phyloP scores from a whole-genome alignment of 257 asterid genomes.

The Echium plantagineum region DNA sequence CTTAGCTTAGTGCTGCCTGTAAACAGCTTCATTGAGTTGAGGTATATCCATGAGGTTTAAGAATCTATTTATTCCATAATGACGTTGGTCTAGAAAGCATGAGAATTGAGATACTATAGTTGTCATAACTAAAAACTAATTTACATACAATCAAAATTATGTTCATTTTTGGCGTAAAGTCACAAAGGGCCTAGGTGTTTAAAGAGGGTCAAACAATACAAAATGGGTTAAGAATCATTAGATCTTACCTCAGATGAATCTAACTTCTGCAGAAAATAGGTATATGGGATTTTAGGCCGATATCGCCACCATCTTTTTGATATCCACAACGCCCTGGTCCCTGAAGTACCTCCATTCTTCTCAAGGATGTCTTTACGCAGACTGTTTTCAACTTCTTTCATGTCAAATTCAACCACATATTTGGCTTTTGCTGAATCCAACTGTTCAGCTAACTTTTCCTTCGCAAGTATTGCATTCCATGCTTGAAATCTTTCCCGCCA shows the following conservation, averaged over 20 bases:
- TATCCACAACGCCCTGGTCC: constrained; percentile 88
- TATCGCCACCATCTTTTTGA: constrained; percentile 99
- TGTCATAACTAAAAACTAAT: too few species aligned
- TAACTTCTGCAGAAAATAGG: constrained; percentile 88
- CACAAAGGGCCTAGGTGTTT: neutral
- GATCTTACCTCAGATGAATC: constrained; percentile 77
- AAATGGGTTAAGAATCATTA: constrained; percentile 8
- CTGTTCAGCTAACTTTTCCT: constrained; percentile 68
- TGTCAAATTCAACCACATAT: constrained; percentile 92
- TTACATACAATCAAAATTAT: too few species aligned
- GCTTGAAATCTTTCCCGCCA: constrained; percentile 81
- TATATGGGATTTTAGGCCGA: constrained; percentile 95
- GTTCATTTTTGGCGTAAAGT: neutral
- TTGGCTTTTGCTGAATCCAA: constrained; percentile 48
- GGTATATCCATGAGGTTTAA: neutral
- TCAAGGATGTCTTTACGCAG: constrained; percentile 79
- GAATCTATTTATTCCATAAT: neutral
- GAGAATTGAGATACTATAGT: too few species aligned
- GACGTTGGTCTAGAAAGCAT: neutral
- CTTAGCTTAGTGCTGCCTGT: neutral
- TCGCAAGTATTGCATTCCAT: constrained; percentile 72
- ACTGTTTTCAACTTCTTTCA: constrained; percentile 93
- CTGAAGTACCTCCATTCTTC: constrained; percentile 45
- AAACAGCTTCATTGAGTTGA: neutral
- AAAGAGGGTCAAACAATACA: constrained; percentile 4